phyloP scores from a whole-genome alignment of 768 basidiomycete genomes.

The Clitopilus passeckerianus region DNA sequence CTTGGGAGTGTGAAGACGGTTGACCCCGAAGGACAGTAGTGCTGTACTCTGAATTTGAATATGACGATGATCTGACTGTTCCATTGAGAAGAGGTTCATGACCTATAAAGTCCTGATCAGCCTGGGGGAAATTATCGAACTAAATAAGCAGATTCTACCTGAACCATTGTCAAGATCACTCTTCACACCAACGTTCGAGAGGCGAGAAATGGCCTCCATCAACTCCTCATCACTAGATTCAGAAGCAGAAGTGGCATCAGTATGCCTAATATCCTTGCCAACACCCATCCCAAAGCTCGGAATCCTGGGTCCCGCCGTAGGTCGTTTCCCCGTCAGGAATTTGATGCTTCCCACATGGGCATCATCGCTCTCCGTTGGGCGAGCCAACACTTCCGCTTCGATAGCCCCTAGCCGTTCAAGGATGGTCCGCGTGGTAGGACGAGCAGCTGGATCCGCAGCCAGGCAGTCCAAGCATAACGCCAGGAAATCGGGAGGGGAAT shows the following conservation, averaged over 20 bases:
- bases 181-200: slow-evolving; percentile 46
- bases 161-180: slow-evolving; percentile 41
- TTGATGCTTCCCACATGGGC: slow-evolving; percentile 83
- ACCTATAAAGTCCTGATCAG: slow-evolving; percentile 27
- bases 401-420: slow-evolving; percentile 76
- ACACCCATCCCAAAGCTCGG: slow-evolving; percentile 81
- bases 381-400: slow-evolving; percentile 75
- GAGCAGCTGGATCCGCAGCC: slow-evolving; percentile 50
- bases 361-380: slow-evolving; percentile 60
- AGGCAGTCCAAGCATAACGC: slow-evolving; percentile 78
- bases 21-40: slow-evolving; percentile 60
- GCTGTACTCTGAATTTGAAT: slow-evolving; percentile 55
- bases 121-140: slow-evolving; percentile 1
- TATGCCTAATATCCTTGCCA: slow-evolving; percentile 50
- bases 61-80: slow-evolving; percentile 20
- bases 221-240: slow-evolving; percentile 71
- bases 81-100: slow-evolving; percentile 51
- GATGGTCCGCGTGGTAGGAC: slow-evolving; percentile 77
- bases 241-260: slow-evolving; percentile 24
- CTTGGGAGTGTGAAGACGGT: slow-evolving; percentile 29
- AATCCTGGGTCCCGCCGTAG: slow-evolving; percentile 62
- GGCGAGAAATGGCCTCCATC: slow-evolving; percentile 50
- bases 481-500: slow-evolving; percentile 77
- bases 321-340: slow-evolving; percentile 69
- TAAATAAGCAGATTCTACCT: slow-evolving; percentile 20